Evolutionary conservation across 2,329 filamentous ascomycete species (phyloP).

Genomic region (Beauveria sp.): DNA sequence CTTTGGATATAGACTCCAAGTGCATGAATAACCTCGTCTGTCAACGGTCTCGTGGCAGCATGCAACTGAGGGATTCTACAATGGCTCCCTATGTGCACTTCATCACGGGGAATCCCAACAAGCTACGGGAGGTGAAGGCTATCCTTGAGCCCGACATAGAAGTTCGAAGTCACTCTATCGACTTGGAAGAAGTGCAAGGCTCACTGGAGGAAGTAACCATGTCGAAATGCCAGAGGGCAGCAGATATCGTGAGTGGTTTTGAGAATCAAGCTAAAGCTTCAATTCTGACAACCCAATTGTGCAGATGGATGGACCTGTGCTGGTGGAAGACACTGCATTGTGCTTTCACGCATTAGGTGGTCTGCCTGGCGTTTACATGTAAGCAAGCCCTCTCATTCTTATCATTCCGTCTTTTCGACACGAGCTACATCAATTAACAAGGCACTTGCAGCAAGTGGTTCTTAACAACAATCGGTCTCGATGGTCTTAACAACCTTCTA

Average conservation of each 20-base stretch:
- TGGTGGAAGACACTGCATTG: slow-evolving; percentile 92
- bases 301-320: slow-evolving; percentile 75
- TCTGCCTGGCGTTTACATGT: slow-evolving; percentile 97
- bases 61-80: not conserved
- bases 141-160: slow-evolving; percentile 72
- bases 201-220: slow-evolving; percentile 83
- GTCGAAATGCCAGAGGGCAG: slow-evolving; percentile 80
- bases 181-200: slow-evolving; percentile 86
- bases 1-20: no score
- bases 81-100: slow-evolving; percentile 64
- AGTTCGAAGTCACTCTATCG: slow-evolving; percentile 66
- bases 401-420: not conserved
- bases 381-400: slow-evolving; percentile 25
- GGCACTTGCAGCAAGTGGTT: slow-evolving; percentile 77
- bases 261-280: not conserved
- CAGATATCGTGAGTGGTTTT: slow-evolving; percentile 51
- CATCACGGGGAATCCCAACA: slow-evolving; percentile 94
- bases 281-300: not conserved
- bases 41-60: not conserved
- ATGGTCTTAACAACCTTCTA: slow-evolving; percentile 84
- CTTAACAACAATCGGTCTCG: slow-evolving; percentile 70
- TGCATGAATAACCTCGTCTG: not conserved
- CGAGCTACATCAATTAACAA: not conserved
- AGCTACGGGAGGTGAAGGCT: slow-evolving; percentile 79
- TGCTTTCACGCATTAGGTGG: slow-evolving; percentile 87